phyloP scores from a whole-genome alignment of 345 rosid species.

The Eutrema heterophyllum region DNA sequence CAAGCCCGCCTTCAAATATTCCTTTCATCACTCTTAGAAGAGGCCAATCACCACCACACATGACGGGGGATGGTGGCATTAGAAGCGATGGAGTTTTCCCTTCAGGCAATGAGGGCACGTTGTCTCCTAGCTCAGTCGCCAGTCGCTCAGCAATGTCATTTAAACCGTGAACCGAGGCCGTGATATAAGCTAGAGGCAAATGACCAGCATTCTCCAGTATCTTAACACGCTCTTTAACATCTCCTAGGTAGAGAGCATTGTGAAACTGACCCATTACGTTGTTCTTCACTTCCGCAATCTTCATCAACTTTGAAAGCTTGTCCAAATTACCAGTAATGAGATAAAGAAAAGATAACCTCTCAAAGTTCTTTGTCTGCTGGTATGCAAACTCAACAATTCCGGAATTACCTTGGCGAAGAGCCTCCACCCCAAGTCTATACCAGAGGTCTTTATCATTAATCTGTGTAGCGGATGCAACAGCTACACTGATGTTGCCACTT shows the following conservation, averaged over 20 bases:
- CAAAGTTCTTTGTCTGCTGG: not conserved
- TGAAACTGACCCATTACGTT: not conserved
- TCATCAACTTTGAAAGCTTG: not conserved
- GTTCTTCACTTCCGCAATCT: slow-evolving; percentile 1
- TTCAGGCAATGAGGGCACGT: not conserved
- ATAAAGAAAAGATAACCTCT: not conserved
- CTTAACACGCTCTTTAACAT: slow-evolving; percentile 1
- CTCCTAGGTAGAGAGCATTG: not conserved
- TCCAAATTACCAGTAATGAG: not conserved
- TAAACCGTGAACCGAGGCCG: not conserved
- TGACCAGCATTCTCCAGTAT: not conserved
- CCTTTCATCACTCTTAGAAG: not conserved
- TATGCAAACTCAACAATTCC: not conserved
- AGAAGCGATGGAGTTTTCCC: not conserved
- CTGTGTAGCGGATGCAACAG: not conserved
- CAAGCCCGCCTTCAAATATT: not conserved
- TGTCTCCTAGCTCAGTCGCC: not conserved
- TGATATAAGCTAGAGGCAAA: not conserved
- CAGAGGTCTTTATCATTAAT: not conserved
- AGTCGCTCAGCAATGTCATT: not conserved
- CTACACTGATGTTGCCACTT: not conserved
- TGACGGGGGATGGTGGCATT: not conserved
- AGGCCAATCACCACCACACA: slow-evolving; percentile 8
- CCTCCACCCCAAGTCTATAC: not conserved
- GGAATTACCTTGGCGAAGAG: not conserved